These are phyloP conservation scores for Acorus calamus DNA, from an alignment of 106 monocot genomes.

Conservation along the genomic window DNA sequence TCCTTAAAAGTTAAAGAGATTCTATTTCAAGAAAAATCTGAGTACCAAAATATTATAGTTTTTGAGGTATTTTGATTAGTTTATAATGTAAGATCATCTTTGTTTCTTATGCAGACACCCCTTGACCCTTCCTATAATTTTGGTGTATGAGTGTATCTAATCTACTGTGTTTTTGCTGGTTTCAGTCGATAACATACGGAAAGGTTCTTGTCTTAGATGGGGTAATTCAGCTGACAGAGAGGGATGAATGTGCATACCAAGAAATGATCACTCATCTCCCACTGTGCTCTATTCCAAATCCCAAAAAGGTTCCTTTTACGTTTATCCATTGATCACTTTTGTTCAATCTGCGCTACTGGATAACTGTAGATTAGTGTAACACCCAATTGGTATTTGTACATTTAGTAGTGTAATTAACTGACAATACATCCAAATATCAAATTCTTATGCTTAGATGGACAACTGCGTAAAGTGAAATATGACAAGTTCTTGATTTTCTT, in stretches of 20 bases:
- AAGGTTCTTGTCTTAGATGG: constrained; percentile 47
- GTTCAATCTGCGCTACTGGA: too few relatives aligned
- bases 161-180: constrained; percentile 1
- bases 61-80: constrained; percentile 24
- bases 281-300: constrained; percentile 38
- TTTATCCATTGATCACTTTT: background rate
- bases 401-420: too few relatives aligned
- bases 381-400: too few relatives aligned
- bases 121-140: background rate
- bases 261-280: constrained; percentile 46
- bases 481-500: too few relatives aligned
- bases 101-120: background rate
- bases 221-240: constrained; percentile 43
- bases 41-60: constrained; percentile 34
- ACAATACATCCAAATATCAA: too few relatives aligned
- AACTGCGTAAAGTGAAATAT: too few relatives aligned
- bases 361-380: too few relatives aligned
- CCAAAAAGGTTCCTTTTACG: constrained; percentile 19
- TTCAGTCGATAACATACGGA: constrained; percentile 37
- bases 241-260: constrained; percentile 47
- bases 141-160: too few relatives aligned
- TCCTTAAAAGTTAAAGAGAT: constrained; percentile 38
- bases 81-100: background rate
- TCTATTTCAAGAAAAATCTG: constrained; percentile 32
- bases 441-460: too few relatives aligned